Conservation (phyloP, 2,329 filamentous ascomycete genomes). For the Verruconis gallopava region DNA sequence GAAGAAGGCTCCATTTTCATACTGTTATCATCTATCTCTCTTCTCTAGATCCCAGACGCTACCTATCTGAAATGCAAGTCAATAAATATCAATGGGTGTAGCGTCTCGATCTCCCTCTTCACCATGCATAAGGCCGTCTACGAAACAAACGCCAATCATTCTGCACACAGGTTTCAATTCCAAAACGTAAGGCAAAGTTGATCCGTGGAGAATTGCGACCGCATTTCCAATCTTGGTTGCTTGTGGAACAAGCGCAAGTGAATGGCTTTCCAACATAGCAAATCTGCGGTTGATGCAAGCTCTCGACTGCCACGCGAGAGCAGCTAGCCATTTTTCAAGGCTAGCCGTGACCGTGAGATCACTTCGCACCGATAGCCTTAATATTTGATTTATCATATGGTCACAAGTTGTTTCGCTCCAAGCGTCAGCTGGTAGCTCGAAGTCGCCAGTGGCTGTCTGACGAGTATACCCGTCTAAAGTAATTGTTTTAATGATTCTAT, state of each 20-base stretch:
- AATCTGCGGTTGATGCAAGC: neutral
- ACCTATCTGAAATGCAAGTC: too few relatives aligned
- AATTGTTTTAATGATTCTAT: neutral
- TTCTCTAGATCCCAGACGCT: too few relatives aligned
- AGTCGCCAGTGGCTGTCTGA: neutral
- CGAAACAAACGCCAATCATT: neutral
- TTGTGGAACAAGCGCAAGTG: neutral
- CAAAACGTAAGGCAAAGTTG: neutral
- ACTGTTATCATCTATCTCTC: too few relatives aligned
- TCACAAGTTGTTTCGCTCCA: neutral
- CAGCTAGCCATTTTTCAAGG: neutral
- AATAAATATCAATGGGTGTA: too few relatives aligned
- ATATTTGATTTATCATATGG: neutral
- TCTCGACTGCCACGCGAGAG: neutral
- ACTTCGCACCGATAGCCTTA: neutral
- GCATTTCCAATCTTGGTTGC: neutral
- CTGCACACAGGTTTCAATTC: neutral
- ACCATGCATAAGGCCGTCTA: neutral
- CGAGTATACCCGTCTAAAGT: neutral
- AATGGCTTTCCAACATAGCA: neutral
- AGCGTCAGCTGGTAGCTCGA: neutral
- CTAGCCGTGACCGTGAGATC: neutral
- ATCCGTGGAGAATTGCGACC: neutral
- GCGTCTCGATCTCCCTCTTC: too few relatives aligned
- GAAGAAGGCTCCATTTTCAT: too few relatives aligned